Conservation (phyloP, 345 rosid species). For the Populus pruinosa region DNA sequence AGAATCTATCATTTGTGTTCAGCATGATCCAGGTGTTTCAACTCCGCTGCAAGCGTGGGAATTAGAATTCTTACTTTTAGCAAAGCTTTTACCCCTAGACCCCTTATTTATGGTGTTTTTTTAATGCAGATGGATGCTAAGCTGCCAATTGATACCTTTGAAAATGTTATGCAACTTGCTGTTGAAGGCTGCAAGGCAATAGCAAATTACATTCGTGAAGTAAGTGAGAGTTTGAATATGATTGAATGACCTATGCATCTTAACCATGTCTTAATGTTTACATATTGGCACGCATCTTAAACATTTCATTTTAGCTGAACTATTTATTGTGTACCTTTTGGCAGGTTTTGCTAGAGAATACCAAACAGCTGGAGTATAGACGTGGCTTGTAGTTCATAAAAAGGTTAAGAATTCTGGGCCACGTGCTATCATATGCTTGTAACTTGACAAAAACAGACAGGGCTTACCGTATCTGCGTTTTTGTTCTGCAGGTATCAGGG, state of each 20-base stretch:
- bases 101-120: background rate
- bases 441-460: background rate
- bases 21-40: background rate
- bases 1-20: no score
- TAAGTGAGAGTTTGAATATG: conserved; percentile 17
- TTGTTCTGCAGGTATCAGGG: no score
- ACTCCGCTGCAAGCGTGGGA: background rate
- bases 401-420: background rate
- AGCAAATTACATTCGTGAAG: conserved; percentile 71
- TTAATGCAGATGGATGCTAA: conserved; percentile 89
- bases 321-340: background rate
- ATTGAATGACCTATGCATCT: background rate
- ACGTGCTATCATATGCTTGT: background rate
- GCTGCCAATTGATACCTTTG: conserved; percentile 66
- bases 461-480: background rate
- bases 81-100: background rate
- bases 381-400: conserved; percentile 43
- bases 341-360: conserved; percentile 72
- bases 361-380: conserved; percentile 72
- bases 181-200: conserved; percentile 84
- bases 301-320: background rate
- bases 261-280: background rate
- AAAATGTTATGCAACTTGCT: conserved; percentile 85
- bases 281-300: background rate
- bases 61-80: background rate